Base-by-base conservation (phyloP, 257 asterid genomes). In the Nicotiana sylvestris region DNA sequence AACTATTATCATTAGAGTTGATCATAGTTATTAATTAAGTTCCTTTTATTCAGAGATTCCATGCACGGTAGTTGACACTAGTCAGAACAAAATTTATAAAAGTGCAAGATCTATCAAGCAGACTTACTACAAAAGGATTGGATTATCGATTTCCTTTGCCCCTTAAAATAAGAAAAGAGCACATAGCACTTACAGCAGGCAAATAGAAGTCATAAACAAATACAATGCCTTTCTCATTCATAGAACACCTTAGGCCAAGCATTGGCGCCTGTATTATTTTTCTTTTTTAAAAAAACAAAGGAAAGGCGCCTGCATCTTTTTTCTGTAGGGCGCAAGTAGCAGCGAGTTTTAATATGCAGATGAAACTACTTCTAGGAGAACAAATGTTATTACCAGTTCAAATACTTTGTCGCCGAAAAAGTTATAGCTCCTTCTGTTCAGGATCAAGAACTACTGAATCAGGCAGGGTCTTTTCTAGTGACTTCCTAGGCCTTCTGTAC, bases 401-500 rank as follows among this genome's bases (percentile, higher is more conserved):
- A 21, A 62, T 62, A 62, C 61, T 80, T 55, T 1, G 82, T 18
- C 5, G 7, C 27, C 62, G 57, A 64, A 4, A 66, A 76, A 81
- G 64, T 81, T 83, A 85, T 81, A 76, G 85, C 77, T 55, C 72
- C 57, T 66, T 85, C 78, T 65, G 79, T 76, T 86, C 81, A 66
- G 85, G 69, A 74, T 72, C 85, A 49, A 66, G 84, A 67, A 58
- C 77, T 57, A 58, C 76, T 18, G 92, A 81, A 60, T 84, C 81
- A 11, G 85, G 65, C 2, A 60, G 69, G 67, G 49, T 76, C 37
- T 82, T 85, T 84, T 79, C 90, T 78, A 89, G 76, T 51, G 89
- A 53, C 82, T 84, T 86, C 66, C 43, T 78, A 65, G 97, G 90
- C 85, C 85, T 92, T 79, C 84, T 82, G 81, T 88, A 92, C 97